Conservation (phyloP, 2,329 filamentous ascomycete species). For the Zymoseptoria ardabiliae region DNA sequence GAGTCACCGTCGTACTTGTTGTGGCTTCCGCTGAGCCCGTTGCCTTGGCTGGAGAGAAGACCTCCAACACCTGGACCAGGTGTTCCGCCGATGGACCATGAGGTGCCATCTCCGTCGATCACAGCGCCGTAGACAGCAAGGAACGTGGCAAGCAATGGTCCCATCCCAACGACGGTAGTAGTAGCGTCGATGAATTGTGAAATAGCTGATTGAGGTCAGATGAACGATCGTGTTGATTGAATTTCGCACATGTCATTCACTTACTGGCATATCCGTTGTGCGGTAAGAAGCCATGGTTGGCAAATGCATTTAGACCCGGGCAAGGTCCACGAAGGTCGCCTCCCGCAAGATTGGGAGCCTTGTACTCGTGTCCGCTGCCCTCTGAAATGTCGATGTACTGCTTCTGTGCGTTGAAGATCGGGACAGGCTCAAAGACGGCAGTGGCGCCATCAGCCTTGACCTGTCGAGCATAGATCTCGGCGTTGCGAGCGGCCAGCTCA, state of each 20-base stretch:
- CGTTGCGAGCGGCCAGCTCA: background rate
- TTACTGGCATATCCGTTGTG: slow-evolving; percentile 2
- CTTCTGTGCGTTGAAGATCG: slow-evolving; percentile 12
- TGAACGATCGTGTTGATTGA: background rate
- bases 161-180: slow-evolving; percentile 9
- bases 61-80: slow-evolving; percentile 5
- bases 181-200: slow-evolving; percentile 24
- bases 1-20: slow-evolving; percentile 21
- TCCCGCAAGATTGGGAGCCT: slow-evolving; percentile 12
- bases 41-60: slow-evolving; percentile 6
- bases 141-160: slow-evolving; percentile 13
- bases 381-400: slow-evolving; percentile 18
- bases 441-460: slow-evolving; percentile 10
- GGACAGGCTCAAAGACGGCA: slow-evolving; percentile 14
- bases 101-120: slow-evolving; percentile 9
- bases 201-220: slow-evolving; percentile 13
- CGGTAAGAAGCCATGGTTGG: slow-evolving; percentile 19
- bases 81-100: slow-evolving; percentile 26
- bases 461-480: slow-evolving; percentile 5
- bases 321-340: slow-evolving; percentile 17
- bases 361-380: slow-evolving; percentile 18
- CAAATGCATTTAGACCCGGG: slow-evolving; percentile 17
- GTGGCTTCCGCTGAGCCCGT: slow-evolving; percentile 21
- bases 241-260: background rate
- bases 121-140: slow-evolving; percentile 26